phyloP scores from a whole-genome alignment of 2,329 filamentous ascomycete species.

The Cercospora sp. region DNA sequence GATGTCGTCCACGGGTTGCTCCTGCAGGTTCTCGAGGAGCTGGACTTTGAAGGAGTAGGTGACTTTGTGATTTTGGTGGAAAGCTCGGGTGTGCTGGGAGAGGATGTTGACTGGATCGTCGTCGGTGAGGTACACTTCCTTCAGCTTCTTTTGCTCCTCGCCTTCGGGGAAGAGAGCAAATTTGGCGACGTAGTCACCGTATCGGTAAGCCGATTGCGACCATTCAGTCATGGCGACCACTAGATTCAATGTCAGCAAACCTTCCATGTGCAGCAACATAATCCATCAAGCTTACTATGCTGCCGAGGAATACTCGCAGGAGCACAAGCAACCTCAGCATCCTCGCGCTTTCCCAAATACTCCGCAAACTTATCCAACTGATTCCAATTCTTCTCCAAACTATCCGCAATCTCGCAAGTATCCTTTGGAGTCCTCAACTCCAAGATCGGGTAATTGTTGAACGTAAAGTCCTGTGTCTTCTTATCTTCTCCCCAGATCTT shows the following conservation, averaged over 20 bases:
- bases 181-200: slow-evolving; percentile 40
- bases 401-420: slow-evolving; percentile 40
- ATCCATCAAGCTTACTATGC: slow-evolving; percentile 28
- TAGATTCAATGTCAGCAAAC: background rate
- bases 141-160: slow-evolving; percentile 35
- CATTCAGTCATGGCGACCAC: slow-evolving; percentile 41
- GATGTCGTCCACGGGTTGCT: slow-evolving; percentile 41
- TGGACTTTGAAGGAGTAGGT: slow-evolving; percentile 41
- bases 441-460: slow-evolving; percentile 40
- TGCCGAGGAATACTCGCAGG: slow-evolving; percentile 35
- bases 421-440: slow-evolving; percentile 37
- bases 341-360: slow-evolving; percentile 34
- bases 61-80: slow-evolving; percentile 40
- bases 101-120: slow-evolving; percentile 38
- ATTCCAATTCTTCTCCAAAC: slow-evolving; percentile 40
- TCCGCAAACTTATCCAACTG: slow-evolving; percentile 36
- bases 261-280: background rate
- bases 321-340: slow-evolving; percentile 37
- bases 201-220: slow-evolving; percentile 41
- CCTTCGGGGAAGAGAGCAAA: slow-evolving; percentile 38
- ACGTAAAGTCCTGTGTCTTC: slow-evolving; percentile 40
- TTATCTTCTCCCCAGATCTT: slow-evolving; percentile 42
- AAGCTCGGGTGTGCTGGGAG: slow-evolving; percentile 37
- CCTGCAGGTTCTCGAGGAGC: slow-evolving; percentile 38
- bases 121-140: slow-evolving; percentile 33